Base-by-base conservation (phyloP, 208 protist genomes). In the Leishmania guyanensis region DNA sequence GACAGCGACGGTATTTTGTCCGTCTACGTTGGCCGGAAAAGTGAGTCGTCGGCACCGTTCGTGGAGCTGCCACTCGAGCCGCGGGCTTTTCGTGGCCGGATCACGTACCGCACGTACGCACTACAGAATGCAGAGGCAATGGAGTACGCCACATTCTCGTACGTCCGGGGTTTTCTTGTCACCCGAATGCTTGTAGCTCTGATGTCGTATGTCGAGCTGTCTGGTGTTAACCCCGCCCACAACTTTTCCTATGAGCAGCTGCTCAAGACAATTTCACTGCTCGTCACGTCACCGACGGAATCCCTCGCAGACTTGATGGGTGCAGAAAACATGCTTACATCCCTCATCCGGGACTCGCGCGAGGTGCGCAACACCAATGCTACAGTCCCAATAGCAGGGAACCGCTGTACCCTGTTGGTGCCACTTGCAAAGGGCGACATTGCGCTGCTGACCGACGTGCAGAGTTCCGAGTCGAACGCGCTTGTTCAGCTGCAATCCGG, bases 171-270 rank as follows among this genome's bases (percentile, higher is more conserved):
- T 36, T 96, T 95, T 71, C 81, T 98, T 14, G 85, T 96, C 3
- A 95, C 92, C 20, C 93, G 95, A 29, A 93, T 98, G 83, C 86
- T 98, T 46, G 90, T 94, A 36, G 95, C 95, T n/a, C 84, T 98
- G 29, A 88, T 89, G 77, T 92, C 95, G 3, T 98, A 90, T 72
- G 87, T 94, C 36, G 89, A 94, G 79, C 85, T 81, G 39, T 62
- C 73, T 16, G 60, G 70, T 9, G 62, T 39, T 9, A 69, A 39
- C 65, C 46, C 71, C 43, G n/a, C 69, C 0, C 39, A 68, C 78
- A 70, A 43, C 64, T 85, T 93, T 86, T 91, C 79, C 6, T 93
- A 90, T 77, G 74, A 84, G 36, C 70, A 77, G 53, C 86, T 93
- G 50, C 84, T 93, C 70, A 77, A 83, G 36, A 78, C 84, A 43